Percentiles rank a stretch among this genome's conserved stretches.
Conservation (phyloP, 129 eudicot genomes). For the Centaurea solstitialis region DNA sequence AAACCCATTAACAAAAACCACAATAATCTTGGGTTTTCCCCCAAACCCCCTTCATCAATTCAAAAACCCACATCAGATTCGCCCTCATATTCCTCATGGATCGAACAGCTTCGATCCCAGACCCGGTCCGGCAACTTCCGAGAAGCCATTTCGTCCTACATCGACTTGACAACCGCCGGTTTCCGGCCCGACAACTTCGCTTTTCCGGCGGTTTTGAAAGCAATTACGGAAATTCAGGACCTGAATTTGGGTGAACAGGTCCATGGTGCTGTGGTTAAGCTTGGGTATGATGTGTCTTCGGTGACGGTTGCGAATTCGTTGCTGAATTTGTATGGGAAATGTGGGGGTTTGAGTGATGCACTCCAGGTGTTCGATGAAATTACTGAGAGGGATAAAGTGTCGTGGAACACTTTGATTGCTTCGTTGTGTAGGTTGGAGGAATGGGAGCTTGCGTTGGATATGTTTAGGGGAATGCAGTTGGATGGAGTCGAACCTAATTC, state of each 20-base stretch:
- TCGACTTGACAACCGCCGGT: conserved; percentile 54
- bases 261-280: conserved; percentile 54
- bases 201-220: conserved; percentile 73
- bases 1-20: conserved; percentile 21
- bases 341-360: conserved; percentile 51
- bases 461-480: conserved; percentile 57
- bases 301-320: conserved; percentile 68
- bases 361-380: conserved; percentile 75
- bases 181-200: conserved; percentile 60
- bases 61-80: conserved; percentile 35
- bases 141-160: conserved; percentile 55
- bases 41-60: conserved; percentile 20
- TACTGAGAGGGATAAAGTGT: conserved; percentile 68
- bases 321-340: conserved; percentile 63
- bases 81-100: conserved; percentile 61
- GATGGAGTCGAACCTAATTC: conserved; percentile 62
- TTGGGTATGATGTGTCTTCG: conserved; percentile 47
- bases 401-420: conserved; percentile 75
- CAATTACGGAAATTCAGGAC: conserved; percentile 45
- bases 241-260: conserved; percentile 56
- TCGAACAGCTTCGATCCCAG: conserved; percentile 68
- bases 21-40: conserved; percentile 14
- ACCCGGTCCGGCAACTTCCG: conserved; percentile 56
- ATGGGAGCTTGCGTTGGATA: conserved; percentile 78
- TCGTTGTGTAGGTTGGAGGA: conserved; percentile 60